Conservation (phyloP, 257 asterid species). For the Przewalskia tangutica region DNA sequence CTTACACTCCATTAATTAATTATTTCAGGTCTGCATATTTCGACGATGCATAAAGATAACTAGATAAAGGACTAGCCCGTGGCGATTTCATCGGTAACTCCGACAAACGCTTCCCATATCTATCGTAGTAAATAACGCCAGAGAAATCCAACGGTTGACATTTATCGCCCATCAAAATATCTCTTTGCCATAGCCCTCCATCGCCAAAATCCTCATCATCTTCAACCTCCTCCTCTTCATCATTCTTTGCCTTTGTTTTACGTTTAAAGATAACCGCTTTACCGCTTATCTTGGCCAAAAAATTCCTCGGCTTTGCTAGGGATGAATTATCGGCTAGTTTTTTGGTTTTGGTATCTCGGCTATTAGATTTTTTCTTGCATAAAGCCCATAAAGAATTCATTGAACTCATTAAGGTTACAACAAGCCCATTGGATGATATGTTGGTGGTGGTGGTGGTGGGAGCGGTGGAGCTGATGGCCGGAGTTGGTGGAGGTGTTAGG, state of each 20-base stretch:
- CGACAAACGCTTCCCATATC: slow-evolving; percentile 16
- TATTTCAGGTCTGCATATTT: background rate
- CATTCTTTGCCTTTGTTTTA: background rate
- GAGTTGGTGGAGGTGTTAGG: slow-evolving; percentile 17
- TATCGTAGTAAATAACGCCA: slow-evolving; percentile 43
- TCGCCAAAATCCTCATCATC: slow-evolving; percentile 16
- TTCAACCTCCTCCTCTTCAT: background rate
- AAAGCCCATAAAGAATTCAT: slow-evolving; percentile 12
- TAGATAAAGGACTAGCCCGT: slow-evolving; percentile 31
- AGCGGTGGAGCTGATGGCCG: background rate
- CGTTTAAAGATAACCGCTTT: slow-evolving; percentile 13
- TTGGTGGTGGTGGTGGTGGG: background rate
- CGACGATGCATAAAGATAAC: slow-evolving; percentile 6
- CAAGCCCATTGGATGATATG: background rate
- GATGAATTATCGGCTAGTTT: background rate
- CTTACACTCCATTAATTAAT: background rate
- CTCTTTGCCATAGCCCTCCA: slow-evolving; percentile 37
- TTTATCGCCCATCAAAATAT: slow-evolving; percentile 36
- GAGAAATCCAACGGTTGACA: slow-evolving; percentile 47
- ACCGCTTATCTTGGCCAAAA: slow-evolving; percentile 15
- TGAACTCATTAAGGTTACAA: slow-evolving; percentile 9
- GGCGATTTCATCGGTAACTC: slow-evolving; percentile 35
- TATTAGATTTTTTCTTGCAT: background rate
- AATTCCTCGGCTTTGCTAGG: slow-evolving; percentile 21
- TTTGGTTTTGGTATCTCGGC: slow-evolving; percentile 5